These are phyloP conservation scores for Talaromyces stipitatus DNA, from an alignment of 495 filamentous ascomycete species.

Conservation along the genomic window DNA sequence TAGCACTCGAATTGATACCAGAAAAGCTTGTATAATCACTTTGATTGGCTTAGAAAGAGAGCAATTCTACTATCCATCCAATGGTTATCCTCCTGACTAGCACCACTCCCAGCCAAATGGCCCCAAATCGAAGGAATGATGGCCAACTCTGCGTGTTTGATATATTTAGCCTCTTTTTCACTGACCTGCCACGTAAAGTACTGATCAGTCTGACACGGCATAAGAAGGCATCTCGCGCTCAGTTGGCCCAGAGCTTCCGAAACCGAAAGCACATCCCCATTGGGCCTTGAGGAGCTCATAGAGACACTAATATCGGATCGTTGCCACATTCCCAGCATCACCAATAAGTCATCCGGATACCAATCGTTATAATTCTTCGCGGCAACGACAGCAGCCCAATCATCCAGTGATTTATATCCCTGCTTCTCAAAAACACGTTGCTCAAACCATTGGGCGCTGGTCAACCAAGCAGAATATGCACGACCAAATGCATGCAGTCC, in stretches of 20 bases:
- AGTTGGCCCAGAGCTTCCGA: conserved; percentile 45
- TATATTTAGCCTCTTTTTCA: conserved; percentile 44
- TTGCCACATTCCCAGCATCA: conserved; percentile 61
- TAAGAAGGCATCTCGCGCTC: conserved; percentile 47
- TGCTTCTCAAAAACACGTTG: conserved; percentile 45
- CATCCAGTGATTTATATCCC: conserved; percentile 47
- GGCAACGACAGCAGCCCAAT: conserved; percentile 56
- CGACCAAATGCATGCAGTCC: conserved; percentile 56
- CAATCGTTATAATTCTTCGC: conserved; percentile 18
- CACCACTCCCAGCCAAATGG: conserved; percentile 49
- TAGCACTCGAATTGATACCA: not conserved
- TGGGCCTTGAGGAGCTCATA: not conserved
- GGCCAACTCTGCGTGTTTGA: conserved; percentile 36
- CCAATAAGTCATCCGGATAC: conserved; percentile 55
- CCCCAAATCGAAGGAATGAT: conserved; percentile 55
- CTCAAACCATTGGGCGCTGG: conserved; percentile 58
- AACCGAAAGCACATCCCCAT: conserved; percentile 42
- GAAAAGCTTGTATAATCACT: not conserved
- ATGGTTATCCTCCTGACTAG: conserved; percentile 44
- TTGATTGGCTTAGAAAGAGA: conserved; percentile 14
- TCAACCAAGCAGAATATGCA: conserved; percentile 61
- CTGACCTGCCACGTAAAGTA: conserved; percentile 58
- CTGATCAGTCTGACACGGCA: conserved; percentile 54
- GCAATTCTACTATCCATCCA: conserved; percentile 51
- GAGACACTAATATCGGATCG: conserved; percentile 41